phyloP scores from a whole-genome alignment of 2,329 filamentous ascomycete genomes.

The Apiospora saccharicola region DNA sequence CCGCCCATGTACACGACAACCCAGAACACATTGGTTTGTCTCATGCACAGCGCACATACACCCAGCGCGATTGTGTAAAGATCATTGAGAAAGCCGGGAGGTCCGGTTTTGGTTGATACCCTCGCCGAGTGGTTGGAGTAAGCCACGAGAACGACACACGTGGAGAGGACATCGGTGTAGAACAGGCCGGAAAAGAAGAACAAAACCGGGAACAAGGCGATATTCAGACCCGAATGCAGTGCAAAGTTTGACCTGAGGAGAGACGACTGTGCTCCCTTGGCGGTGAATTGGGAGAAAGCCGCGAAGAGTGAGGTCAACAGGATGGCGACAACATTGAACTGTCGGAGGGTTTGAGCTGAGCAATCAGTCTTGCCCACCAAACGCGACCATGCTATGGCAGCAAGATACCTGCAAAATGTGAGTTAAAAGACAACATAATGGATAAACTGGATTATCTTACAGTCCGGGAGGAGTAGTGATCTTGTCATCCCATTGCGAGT shows the following conservation, averaged over 20 bases:
- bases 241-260: slow-evolving; percentile 44
- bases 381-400: slow-evolving; percentile 51
- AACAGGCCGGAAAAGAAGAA: slow-evolving; percentile 97
- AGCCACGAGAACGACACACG: slow-evolving; percentile 74
- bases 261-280: slow-evolving; percentile 40
- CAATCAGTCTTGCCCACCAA: slow-evolving; percentile 43
- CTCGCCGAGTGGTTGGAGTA: slow-evolving; percentile 66
- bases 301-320: slow-evolving; percentile 53
- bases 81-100: slow-evolving; percentile 46
- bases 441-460: slow-evolving; percentile 49
- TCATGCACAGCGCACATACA: slow-evolving; percentile 73
- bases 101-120: slow-evolving; percentile 41
- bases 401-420: slow-evolving; percentile 38
- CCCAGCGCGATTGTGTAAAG: slow-evolving; percentile 63
- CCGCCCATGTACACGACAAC: slow-evolving; percentile 79
- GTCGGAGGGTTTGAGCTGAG: slow-evolving; percentile 53
- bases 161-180: slow-evolving; percentile 91
- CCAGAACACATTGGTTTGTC: slow-evolving; percentile 99
- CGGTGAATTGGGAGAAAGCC: slow-evolving; percentile 58
- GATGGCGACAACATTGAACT: slow-evolving; percentile 56
- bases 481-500: slow-evolving; percentile 89
- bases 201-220: slow-evolving; percentile 84
- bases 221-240: slow-evolving; percentile 75
- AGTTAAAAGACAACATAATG: not conserved
- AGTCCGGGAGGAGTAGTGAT: slow-evolving; percentile 95